Conservation (phyloP, 148 eudicot genomes). For the Vaccinium macrocarpon region DNA sequence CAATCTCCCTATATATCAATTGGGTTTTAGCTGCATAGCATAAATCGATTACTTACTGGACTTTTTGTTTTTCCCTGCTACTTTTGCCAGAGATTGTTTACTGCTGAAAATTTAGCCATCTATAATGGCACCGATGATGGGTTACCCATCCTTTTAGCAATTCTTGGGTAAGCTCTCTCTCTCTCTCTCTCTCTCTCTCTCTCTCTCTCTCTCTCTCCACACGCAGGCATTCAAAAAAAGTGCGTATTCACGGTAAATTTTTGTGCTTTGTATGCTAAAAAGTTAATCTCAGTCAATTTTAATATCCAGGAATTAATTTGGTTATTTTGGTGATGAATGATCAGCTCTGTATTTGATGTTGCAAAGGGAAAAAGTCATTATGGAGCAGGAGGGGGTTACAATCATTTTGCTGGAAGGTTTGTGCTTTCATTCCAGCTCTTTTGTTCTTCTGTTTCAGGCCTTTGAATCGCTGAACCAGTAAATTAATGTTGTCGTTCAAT, state of each 20-base stretch:
- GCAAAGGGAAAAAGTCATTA: constrained; percentile 86
- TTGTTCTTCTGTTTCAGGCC: not conserved
- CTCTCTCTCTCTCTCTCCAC: not conserved
- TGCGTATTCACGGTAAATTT: not conserved
- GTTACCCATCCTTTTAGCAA: constrained; percentile 15
- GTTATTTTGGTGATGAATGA: constrained; percentile 6
- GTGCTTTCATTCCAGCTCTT: constrained; percentile 9
- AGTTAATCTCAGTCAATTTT: not conserved
- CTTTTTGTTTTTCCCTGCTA: not conserved
- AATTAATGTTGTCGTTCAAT: not conserved
- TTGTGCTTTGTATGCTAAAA: not conserved
- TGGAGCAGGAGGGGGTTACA: constrained; percentile 84
- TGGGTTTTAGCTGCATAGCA: not conserved
- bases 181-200: constrained; percentile 1
- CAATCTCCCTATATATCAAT: not conserved
- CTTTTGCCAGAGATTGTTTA: not conserved
- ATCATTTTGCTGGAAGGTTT: constrained; percentile 92
- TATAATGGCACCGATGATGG: constrained; percentile 17
- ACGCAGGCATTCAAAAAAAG: not conserved
- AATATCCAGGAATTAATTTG: not conserved
- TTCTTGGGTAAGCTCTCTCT: constrained; percentile 10
- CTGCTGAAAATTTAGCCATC: constrained; percentile 6
- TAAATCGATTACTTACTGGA: not conserved
- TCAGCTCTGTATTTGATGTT: constrained; percentile 94
- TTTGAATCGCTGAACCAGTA: not conserved